Percentiles rank a stretch among this genome's conserved stretches.
phyloP scores from a whole-genome alignment of 352 stramenopile genomes.

The Phytophthora nicotianae region DNA sequence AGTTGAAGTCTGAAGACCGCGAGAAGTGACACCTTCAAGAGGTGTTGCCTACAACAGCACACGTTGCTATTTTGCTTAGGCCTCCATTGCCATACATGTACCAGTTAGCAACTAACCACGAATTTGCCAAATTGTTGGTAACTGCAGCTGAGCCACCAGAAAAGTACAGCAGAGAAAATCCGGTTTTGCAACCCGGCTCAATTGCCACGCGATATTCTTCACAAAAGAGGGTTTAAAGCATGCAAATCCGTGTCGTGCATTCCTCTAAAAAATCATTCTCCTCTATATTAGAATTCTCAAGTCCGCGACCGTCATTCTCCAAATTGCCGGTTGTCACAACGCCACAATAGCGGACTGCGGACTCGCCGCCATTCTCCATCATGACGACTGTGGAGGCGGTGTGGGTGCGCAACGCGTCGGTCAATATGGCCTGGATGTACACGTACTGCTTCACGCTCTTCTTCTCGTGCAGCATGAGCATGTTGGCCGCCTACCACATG shows the following conservation, averaged over 20 bases:
- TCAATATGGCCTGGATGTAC: constrained; percentile 67
- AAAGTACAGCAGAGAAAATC: neutral
- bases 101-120: neutral
- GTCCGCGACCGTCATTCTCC: neutral
- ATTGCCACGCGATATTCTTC: neutral
- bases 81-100: too few species aligned
- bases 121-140: neutral
- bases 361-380: neutral
- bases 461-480: constrained; percentile 56
- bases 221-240: neutral
- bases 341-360: neutral
- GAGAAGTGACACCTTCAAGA: neutral
- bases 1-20: constrained; percentile 16
- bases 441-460: constrained; percentile 61
- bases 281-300: neutral
- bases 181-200: neutral
- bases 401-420: constrained; percentile 29
- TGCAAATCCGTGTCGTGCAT: neutral
- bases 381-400: constrained; percentile 25
- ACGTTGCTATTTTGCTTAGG: too few species aligned
- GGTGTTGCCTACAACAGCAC: too few species aligned
- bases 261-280: neutral
- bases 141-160: neutral
- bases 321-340: constrained; percentile 5
- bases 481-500: constrained; percentile 69